Conservation (phyloP, 2,329 filamentous ascomycete genomes). For the Fusarium bactridioides region DNA sequence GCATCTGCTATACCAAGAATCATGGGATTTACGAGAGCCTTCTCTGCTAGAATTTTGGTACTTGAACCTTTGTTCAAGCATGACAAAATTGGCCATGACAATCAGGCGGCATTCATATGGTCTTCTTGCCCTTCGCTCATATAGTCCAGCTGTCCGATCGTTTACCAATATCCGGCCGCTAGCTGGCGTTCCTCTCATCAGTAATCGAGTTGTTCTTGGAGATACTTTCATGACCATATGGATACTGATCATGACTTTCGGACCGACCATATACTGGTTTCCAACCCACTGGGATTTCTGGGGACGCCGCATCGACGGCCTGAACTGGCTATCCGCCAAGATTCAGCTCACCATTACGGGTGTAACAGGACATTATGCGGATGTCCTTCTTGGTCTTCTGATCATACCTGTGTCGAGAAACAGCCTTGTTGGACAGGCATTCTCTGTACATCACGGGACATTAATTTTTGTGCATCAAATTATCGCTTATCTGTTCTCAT, state of each 20-base stretch:
- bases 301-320: not conserved
- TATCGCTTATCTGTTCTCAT: not conserved
- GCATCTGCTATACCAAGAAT: too few relatives aligned
- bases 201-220: not conserved
- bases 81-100: too few relatives aligned
- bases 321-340: not conserved
- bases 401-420: not conserved
- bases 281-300: not conserved
- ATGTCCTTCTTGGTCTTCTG: not conserved
- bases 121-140: not conserved
- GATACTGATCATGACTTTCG: not conserved
- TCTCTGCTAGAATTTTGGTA: too few relatives aligned
- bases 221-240: not conserved
- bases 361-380: too few relatives aligned
- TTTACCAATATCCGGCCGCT: not conserved
- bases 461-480: not conserved
- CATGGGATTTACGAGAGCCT: too few relatives aligned
- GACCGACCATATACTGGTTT: not conserved
- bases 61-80: too few relatives aligned
- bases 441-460: not conserved
- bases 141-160: fast-evolving
- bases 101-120: too few relatives aligned
- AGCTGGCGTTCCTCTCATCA: fast-evolving
- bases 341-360: not conserved
- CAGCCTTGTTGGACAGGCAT: not conserved